Evolutionary conservation across 352 stramenopile genomes (phyloP).

Genomic region (Aphanomyces euteiches): DNA sequence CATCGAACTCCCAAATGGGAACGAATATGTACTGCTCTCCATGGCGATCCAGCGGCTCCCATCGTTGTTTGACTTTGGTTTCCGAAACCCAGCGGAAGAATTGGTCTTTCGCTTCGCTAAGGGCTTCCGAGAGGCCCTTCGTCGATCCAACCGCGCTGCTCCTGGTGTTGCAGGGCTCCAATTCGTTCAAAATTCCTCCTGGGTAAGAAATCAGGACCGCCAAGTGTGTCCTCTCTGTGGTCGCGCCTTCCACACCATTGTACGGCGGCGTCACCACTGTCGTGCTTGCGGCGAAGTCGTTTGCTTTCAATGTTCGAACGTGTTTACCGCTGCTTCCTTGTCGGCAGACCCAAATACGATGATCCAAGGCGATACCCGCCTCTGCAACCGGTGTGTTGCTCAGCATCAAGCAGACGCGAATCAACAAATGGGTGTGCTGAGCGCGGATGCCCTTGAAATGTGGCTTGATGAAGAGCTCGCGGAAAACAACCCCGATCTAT

Average conservation of each 20-base stretch:
- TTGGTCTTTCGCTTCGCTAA: conserved; percentile 81
- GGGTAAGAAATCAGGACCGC: conserved; percentile 76
- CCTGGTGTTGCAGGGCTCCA: conserved; percentile 80
- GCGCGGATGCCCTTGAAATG: conserved; percentile 54
- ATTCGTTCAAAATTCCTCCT: conserved; percentile 35
- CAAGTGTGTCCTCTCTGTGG: conserved; percentile 80
- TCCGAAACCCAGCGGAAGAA: conserved; percentile 75
- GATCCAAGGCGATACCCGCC: conserved; percentile 77
- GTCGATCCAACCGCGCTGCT: conserved; percentile 77
- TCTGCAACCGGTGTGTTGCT: conserved; percentile 80
- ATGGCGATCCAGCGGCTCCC: conserved; percentile 81
- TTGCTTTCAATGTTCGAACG: conserved; percentile 83
- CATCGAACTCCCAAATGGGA: neutral
- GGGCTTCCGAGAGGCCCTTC: conserved; percentile 68
- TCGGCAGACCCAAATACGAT: conserved; percentile 75
- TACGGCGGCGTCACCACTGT: conserved; percentile 83
- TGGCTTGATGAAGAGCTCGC: conserved; percentile 45
- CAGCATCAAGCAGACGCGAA: conserved; percentile 61
- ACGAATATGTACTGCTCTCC: conserved; percentile 72
- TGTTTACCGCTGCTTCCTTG: conserved; percentile 76
- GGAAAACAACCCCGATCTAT: conserved; percentile 20
- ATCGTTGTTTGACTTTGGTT: conserved; percentile 75
- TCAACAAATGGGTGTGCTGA: neutral
- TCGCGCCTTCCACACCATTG: conserved; percentile 76
- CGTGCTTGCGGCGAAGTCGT: conserved; percentile 85